Percentiles rank a stretch among this genome's conserved stretches.
Evolutionary conservation across 768 basidiomycete species (phyloP).

Genomic region (Russula dissimulans): DNA sequence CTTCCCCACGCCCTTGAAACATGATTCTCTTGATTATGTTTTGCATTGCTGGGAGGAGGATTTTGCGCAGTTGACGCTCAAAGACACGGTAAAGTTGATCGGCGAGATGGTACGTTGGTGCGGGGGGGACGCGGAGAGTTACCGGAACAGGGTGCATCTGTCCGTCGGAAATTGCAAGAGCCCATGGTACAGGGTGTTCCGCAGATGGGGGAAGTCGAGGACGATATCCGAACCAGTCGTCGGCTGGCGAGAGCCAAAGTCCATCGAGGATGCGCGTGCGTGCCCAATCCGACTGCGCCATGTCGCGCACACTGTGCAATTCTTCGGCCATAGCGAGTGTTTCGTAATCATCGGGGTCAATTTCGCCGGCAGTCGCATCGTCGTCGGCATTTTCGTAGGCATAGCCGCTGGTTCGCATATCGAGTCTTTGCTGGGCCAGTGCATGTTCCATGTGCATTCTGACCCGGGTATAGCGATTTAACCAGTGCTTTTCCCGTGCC

Average conservation of each 20-base stretch:
- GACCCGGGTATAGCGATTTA: constrained; percentile 54
- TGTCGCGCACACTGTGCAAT: constrained; percentile 35
- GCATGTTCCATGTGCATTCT: constrained; percentile 59
- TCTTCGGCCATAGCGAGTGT: constrained; percentile 38
- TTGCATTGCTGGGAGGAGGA: constrained; percentile 56
- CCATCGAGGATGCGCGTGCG: constrained; percentile 64
- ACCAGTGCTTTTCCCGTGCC: constrained; percentile 65
- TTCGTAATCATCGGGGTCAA: constrained; percentile 20
- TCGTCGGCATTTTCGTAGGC: constrained; percentile 28
- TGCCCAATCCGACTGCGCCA: constrained; percentile 67
- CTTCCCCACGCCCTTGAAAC: constrained; percentile 53
- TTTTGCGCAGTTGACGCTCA: constrained; percentile 46
- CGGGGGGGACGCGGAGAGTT: constrained; percentile 42
- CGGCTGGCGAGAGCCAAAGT: constrained; percentile 66
- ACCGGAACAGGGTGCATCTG: constrained; percentile 40
- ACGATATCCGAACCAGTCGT: constrained; percentile 46
- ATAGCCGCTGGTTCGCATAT: constrained; percentile 29
- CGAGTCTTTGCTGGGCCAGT: constrained; percentile 42
- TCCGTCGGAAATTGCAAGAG: constrained; percentile 24
- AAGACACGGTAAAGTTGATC: constrained; percentile 53
- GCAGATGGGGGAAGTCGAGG: constrained; percentile 24
- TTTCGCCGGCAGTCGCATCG: constrained; percentile 8
- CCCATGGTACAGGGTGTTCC: constrained; percentile 57
- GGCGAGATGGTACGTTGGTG: constrained; percentile 55
- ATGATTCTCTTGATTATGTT: constrained; percentile 60